phyloP scores from a whole-genome alignment of 2,329 filamentous ascomycete species.

The Cladophialophora carrionii region DNA sequence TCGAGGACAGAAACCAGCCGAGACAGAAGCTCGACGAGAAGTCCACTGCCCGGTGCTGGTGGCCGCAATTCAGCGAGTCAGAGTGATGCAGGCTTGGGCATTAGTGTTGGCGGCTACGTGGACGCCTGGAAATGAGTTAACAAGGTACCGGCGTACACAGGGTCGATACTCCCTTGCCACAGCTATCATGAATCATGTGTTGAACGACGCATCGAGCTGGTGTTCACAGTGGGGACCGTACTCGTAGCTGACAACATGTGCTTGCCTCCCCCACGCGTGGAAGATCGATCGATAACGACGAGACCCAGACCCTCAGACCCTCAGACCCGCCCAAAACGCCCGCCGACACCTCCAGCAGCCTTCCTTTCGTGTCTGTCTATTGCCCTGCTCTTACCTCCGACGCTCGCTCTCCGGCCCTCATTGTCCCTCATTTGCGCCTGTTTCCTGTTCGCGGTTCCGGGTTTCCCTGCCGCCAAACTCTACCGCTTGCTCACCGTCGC shows the following conservation, averaged over 20 bases:
- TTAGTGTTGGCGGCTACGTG: constrained; percentile 30
- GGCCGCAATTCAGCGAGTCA: neutral
- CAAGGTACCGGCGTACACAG: neutral
- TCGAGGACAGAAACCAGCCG: constrained; percentile 16
- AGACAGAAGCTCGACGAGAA: constrained; percentile 21
- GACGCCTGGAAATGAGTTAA: constrained; percentile 34
- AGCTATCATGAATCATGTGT: neutral
- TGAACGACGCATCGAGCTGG: neutral
- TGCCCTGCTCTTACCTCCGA: constrained; percentile 12
- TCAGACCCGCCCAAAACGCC: neutral
- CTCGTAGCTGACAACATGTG: constrained; percentile 6
- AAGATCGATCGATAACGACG: constrained; percentile 18
- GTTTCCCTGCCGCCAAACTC: neutral
- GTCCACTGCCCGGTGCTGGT: neutral
- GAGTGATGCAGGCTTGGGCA: constrained; percentile 35
- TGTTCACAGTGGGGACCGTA: constrained; percentile 4
- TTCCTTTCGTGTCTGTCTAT: constrained; percentile 5
- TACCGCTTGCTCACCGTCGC: neutral
- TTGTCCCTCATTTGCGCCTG: constrained; percentile 17
- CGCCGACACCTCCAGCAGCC: neutral
- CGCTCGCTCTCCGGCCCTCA: constrained; percentile 12
- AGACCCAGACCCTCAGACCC: neutral
- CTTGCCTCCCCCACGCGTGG: constrained; percentile 1
- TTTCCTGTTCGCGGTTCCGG: constrained; percentile 6
- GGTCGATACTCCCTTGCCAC: neutral